Evolutionary conservation across 192 early-diverging fungal genomes (phyloP).

Genomic region (Backusella psychrophila): DNA sequence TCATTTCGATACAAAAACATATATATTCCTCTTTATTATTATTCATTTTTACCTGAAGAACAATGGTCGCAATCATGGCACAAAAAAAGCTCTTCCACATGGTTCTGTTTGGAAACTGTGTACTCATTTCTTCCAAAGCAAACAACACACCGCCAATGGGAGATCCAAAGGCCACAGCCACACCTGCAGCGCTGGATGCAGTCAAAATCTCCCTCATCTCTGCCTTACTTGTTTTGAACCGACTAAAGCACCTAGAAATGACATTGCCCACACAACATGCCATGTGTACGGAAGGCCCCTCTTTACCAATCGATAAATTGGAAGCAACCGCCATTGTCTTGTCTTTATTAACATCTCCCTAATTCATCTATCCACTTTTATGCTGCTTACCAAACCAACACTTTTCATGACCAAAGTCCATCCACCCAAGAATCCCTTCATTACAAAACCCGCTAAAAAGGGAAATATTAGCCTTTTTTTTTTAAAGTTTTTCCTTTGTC

Average conservation of each 20-base stretch:
- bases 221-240: slow-evolving; percentile 82
- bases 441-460: slow-evolving; percentile 79
- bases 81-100: slow-evolving; percentile 98
- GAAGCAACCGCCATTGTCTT: slow-evolving; percentile 82
- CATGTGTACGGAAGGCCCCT: slow-evolving; percentile 96
- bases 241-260: slow-evolving; percentile 70
- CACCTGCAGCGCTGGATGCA: slow-evolving; percentile 91
- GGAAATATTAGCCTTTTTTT: not conserved
- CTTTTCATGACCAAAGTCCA: slow-evolving; percentile 93
- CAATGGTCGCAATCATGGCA: slow-evolving; percentile 92
- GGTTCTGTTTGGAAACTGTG: slow-evolving; percentile 91
- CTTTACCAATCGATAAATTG: slow-evolving; percentile 90
- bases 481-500: not conserved
- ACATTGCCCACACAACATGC: slow-evolving; percentile 93
- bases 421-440: slow-evolving; percentile 88
- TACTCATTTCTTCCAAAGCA: slow-evolving; percentile 83
- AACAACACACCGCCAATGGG: slow-evolving; percentile 88
- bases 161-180: slow-evolving; percentile 96
- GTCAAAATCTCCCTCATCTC: slow-evolving; percentile 82
- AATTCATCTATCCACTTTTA: too few species aligned
- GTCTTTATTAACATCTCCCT: not conserved
- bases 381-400: slow-evolving; percentile 67
- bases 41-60: slow-evolving; percentile 59
- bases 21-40: too few species aligned
- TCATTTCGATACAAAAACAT: not conserved